A percentile compares a stretch with the other conserved stretches of the same genome.
phyloP scores from a whole-genome alignment of 306 rosid genomes.

The Prunus salicina region DNA sequence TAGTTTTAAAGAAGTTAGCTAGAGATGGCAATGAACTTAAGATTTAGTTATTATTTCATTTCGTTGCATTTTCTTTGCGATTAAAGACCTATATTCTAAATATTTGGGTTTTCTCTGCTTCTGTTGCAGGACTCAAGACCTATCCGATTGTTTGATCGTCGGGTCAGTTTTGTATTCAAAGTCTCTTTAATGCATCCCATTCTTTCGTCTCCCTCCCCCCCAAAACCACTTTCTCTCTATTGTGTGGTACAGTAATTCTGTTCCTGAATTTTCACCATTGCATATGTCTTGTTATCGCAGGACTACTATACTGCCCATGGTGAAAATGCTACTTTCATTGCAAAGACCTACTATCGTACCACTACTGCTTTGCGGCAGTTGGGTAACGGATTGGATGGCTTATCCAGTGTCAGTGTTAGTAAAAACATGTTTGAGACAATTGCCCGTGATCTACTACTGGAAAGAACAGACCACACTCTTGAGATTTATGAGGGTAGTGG shows the following conservation, averaged over 20 bases:
- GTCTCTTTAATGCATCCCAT: neutral
- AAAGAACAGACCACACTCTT: constrained; percentile 86
- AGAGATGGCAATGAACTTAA: neutral
- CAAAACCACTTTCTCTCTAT: too few relatives aligned
- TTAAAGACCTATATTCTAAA: neutral
- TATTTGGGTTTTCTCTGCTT: constrained; percentile 21
- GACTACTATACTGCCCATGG: constrained; percentile 95
- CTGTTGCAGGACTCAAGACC: constrained; percentile 84
- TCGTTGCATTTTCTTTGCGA: neutral
- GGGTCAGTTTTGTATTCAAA: constrained; percentile 52
- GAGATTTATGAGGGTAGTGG: constrained; percentile 96
- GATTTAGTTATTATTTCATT: neutral
- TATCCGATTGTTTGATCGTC: constrained; percentile 84
- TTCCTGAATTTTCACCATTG: neutral
- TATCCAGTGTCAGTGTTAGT: constrained; percentile 81
- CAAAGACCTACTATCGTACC: constrained; percentile 86
- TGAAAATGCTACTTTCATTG: constrained; percentile 84
- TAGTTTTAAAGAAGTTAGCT: neutral
- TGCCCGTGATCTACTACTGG: constrained; percentile 80
- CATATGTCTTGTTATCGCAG: constrained; percentile 34
- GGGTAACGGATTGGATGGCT: constrained; percentile 65
- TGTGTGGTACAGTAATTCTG: neutral
- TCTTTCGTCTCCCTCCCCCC: neutral
- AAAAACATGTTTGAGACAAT: constrained; percentile 85
- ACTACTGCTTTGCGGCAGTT: constrained; percentile 81